Conservation (phyloP, 2,329 filamentous ascomycete genomes). For the Tolypocladium amazonense region DNA sequence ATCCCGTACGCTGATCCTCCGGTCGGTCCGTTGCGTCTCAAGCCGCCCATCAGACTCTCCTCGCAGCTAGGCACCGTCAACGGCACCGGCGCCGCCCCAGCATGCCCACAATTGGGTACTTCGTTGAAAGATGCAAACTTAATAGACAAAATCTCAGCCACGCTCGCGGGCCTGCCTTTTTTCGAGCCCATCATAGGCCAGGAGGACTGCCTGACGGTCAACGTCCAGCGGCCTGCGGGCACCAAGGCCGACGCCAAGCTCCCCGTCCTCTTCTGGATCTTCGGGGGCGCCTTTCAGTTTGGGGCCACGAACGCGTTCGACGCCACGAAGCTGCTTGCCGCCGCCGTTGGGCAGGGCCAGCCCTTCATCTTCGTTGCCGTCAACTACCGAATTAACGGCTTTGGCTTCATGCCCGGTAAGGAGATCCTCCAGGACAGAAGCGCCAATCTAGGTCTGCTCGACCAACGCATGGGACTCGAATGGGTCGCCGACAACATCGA, state of each 20-base stretch:
- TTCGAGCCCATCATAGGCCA: conserved; percentile 43
- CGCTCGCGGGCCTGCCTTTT: conserved; percentile 43
- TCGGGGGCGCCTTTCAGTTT: conserved; percentile 53
- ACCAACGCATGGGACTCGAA: conserved; percentile 61
- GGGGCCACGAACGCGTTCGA: conserved; percentile 43
- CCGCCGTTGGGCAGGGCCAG: conserved; percentile 28
- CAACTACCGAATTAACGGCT: conserved; percentile 67
- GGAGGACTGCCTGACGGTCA: conserved; percentile 56
- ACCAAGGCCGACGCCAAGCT: conserved; percentile 43
- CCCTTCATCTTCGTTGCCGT: conserved; percentile 66
- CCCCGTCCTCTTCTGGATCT: conserved; percentile 63
- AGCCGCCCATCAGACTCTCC: conserved; percentile 51
- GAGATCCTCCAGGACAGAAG: conserved; percentile 58
- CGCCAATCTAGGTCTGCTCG: conserved; percentile 60
- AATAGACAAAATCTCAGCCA: no score
- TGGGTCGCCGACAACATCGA: conserved; percentile 73
- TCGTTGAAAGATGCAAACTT: conserved; percentile 39
- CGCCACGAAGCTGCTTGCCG: conserved; percentile 31
- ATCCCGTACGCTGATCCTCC: conserved; percentile 69
- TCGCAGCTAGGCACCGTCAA: conserved; percentile 47
- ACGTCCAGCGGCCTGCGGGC: conserved; percentile 47
- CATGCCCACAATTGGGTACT: conserved; percentile 65
- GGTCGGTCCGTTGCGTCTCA: conserved; percentile 53
- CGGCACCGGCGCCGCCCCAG: conserved; percentile 44
- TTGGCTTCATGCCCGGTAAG: conserved; percentile 61